Percentiles rank a stretch among this genome's conserved stretches.
Conservation (phyloP, 345 rosid genomes). For the Geranium brycei region DNA sequence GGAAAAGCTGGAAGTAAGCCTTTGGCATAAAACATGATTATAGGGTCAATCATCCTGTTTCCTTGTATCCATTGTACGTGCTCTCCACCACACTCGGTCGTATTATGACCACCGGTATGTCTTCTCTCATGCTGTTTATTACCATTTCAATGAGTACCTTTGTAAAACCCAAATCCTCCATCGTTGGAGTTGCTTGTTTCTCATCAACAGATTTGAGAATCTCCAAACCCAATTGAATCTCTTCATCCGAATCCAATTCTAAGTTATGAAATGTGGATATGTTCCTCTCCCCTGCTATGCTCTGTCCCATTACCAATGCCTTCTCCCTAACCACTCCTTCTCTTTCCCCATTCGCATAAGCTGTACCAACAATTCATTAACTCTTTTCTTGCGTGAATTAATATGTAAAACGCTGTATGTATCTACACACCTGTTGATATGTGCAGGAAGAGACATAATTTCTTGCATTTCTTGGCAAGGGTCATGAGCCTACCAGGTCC, state of each 20-base stretch:
- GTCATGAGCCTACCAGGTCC: slow-evolving; percentile 11
- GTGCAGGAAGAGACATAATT: slow-evolving; percentile 20
- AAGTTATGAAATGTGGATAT: too few species aligned
- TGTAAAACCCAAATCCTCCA: slow-evolving; percentile 23
- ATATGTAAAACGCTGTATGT: too few species aligned
- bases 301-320: slow-evolving; percentile 4
- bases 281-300: slow-evolving; percentile 3
- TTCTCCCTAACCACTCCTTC: slow-evolving; percentile 4
- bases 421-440: slow-evolving; percentile 13
- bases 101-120: slow-evolving; percentile 17
- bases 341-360: slow-evolving; percentile 9
- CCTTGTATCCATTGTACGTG: slow-evolving; percentile 23
- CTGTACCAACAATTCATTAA: neutral
- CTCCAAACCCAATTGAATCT: slow-evolving; percentile 25
- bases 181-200: slow-evolving; percentile 11
- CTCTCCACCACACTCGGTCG: slow-evolving; percentile 24
- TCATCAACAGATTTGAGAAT: slow-evolving; percentile 8
- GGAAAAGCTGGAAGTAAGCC: slow-evolving; percentile 18
- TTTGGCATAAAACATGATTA: slow-evolving; percentile 24
- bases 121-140: slow-evolving; percentile 7
- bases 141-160: slow-evolving; percentile 24
- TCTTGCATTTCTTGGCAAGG: slow-evolving; percentile 15
- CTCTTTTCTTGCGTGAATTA: too few species aligned
- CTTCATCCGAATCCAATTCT: slow-evolving; percentile 16
- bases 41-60: slow-evolving; percentile 21